Evolutionary conservation across 176 grass and related monocot genomes (phyloP), one percentile per base, ranked within the genome.

Genomic region (Aegilops tauschii): DNA sequence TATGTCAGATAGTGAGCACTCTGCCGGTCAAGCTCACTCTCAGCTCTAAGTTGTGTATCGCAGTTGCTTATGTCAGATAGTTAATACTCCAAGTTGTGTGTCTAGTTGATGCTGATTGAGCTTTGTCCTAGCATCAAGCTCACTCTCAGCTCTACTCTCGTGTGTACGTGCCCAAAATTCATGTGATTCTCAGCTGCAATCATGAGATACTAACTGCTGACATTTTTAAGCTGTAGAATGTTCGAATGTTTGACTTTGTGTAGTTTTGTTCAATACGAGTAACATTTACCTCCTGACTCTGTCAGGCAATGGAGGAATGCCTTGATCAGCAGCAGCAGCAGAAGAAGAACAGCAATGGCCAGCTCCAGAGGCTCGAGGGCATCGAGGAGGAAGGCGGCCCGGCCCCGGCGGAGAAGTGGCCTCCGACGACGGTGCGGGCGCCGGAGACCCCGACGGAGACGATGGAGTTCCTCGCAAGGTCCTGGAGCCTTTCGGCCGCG

Each of bases 371-470:
- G 61, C 91, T 98, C 0, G 93, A 98, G 81, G 89, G 91, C 91
- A 95, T 98, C 14, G 88, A 90, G 74, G 95, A 98, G 82, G 95
- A 98, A 84, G 88, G 80, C 36, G 12, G 1, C 20, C 58, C 67
- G 56, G 56, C 56, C 18, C 56, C 56, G 1, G 80, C 86, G 9
- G 58, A 82, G 28, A 92, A 90, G 83, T 79, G 86, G 82, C 65
- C 82, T 66, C 80, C 90, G 10, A 77, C 90, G 56, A 79, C 89
- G 30, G 92, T 98, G 47, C 88, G 77, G 67, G 80, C 93, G 8
- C 95, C 95, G 1, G 96, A 98, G 84, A 98, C 96, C 5, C 96
- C 96, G 1, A 98, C 93, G 36, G 96, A 98, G 87, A 93, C 96
- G 8, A 98, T 98, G 93, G 96, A 98, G 88, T 98, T 95, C 84